Percentiles rank a stretch among this genome's conserved stretches.
These are phyloP conservation scores for Fusarium nygamai DNA, from an alignment of 2,329 filamentous ascomycete genomes.

Conservation along the genomic window DNA sequence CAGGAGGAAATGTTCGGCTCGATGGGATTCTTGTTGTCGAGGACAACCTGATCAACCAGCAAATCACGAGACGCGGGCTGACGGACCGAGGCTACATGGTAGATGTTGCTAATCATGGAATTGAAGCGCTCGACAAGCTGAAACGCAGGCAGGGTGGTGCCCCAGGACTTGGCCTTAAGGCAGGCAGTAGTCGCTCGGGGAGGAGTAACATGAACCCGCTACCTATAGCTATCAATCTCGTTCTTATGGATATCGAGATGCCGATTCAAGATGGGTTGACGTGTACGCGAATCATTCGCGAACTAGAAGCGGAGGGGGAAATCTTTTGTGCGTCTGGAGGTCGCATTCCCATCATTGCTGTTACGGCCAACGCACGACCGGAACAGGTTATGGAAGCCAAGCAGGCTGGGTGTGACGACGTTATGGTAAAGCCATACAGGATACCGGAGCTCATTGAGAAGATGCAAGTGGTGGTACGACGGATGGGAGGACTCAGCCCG, in stretches of 20 bases:
- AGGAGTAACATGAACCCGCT: constrained; percentile 22
- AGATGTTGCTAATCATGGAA: constrained; percentile 65
- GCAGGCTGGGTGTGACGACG: constrained; percentile 67
- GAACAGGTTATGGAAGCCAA: constrained; percentile 67
- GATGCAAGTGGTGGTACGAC: constrained; percentile 61
- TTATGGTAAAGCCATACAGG: constrained; percentile 77
- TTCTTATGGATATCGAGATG: constrained; percentile 84
- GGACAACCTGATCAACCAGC: constrained; percentile 70
- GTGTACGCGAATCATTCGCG: constrained; percentile 71
- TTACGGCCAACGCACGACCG: constrained; percentile 73
- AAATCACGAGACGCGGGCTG: constrained; percentile 63
- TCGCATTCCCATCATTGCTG: constrained; percentile 70
- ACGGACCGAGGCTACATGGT: constrained; percentile 60
- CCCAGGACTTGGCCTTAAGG: constrained; percentile 31
- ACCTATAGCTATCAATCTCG: constrained; percentile 62
- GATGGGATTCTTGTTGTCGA: constrained; percentile 65
- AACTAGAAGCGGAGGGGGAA: constrained; percentile 65
- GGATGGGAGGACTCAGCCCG: constrained; percentile 44
- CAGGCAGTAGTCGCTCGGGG: constrained; percentile 7
- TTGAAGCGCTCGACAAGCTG: constrained; percentile 64
- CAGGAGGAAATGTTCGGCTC: constrained; percentile 45
- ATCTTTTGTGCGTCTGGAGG: constrained; percentile 58
- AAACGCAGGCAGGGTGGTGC: constrained; percentile 32
- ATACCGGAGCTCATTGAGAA: constrained; percentile 69
- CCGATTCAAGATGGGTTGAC: constrained; percentile 76